These are phyloP conservation scores for Alloascoidea africana DNA, from an alignment of 805 yeast species.

Conservation along the genomic window DNA sequence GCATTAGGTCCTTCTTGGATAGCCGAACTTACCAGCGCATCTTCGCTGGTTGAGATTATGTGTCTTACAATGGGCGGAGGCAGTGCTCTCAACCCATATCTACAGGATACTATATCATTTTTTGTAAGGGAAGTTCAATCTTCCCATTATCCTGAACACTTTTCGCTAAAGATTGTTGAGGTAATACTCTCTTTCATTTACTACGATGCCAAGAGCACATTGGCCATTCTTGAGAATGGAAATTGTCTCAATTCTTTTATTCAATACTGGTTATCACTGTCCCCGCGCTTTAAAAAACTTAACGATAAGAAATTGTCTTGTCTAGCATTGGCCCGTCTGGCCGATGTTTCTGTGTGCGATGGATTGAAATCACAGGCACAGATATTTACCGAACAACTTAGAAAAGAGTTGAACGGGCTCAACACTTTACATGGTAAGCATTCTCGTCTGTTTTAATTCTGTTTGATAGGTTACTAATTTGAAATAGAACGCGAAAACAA, in stretches of 20 bases:
- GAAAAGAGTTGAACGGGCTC: background rate
- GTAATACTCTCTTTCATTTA: background rate
- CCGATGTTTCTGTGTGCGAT: background rate
- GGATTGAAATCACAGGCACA: background rate
- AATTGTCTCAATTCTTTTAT: background rate
- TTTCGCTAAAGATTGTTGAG: background rate
- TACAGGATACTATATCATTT: background rate
- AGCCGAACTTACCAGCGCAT: background rate
- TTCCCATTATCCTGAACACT: background rate
- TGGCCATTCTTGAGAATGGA: background rate
- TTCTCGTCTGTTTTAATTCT: too few relatives aligned
- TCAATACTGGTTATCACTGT: background rate
- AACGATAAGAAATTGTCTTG: conserved; percentile 1
- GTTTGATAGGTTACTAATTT: too few relatives aligned
- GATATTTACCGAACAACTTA: background rate
- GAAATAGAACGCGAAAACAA: too few relatives aligned
- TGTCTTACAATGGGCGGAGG: conserved; percentile 1
- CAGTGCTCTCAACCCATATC: background rate
- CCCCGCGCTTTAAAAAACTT: background rate
- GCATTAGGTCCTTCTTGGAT: background rate
- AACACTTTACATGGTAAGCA: too few relatives aligned
- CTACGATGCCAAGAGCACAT: background rate
- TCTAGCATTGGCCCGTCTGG: background rate
- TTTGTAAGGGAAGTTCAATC: background rate
- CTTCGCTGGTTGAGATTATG: background rate